Base-by-base conservation (phyloP, 257 asterid species). In the Mitragyna speciosa region DNA sequence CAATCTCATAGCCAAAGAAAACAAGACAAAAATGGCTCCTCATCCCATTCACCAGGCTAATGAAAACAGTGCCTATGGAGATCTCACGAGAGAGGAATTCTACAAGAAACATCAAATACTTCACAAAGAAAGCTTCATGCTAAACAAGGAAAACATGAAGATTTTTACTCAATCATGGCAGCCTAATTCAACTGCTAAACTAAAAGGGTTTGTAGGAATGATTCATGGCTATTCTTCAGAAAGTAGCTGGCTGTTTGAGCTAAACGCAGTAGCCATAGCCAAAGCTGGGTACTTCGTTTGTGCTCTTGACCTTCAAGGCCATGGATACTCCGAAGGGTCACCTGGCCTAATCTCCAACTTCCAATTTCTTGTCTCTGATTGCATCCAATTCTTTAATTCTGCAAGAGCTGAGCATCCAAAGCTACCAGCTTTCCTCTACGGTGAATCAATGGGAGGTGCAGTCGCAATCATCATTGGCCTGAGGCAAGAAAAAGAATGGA, bases 381-480 rank as follows among this genome's bases (percentile, higher is more conserved):
- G 95, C 82, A 73, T 87, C 33, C 92, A 86, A 45, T 90, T 72
- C 66, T 90, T 94, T 58, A 87, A 87, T 77, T 80, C 91, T 1
- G 75, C 58, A 33, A 82, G 86, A 31, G 83, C 85, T 33, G 36
- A 81, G 36, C 84, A 89, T 78, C 88, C 87, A 0, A 77, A 48
- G 12, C 83, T 89, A 30, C 96, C 97, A 0, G 87, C 87, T 80
- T 94, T 93, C 78, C 92, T 94, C 36, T 93, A 91, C 51, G 98
- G 98, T 0, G 98, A 94, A 79, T 94, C 97, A 0, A 76, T 94
- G 70, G 97, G 98, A 0, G 97, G 88, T 3, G 94, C 97, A 3
- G 80, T 93, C 17, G 89, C 92, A 41, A 79, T 88, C 17, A 87
- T 89, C 33, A 39, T 89, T 31, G 87, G 93, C 87, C 67, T 91